phyloP scores from a whole-genome alignment of 345 rosid species.

The Garcia nutans region DNA sequence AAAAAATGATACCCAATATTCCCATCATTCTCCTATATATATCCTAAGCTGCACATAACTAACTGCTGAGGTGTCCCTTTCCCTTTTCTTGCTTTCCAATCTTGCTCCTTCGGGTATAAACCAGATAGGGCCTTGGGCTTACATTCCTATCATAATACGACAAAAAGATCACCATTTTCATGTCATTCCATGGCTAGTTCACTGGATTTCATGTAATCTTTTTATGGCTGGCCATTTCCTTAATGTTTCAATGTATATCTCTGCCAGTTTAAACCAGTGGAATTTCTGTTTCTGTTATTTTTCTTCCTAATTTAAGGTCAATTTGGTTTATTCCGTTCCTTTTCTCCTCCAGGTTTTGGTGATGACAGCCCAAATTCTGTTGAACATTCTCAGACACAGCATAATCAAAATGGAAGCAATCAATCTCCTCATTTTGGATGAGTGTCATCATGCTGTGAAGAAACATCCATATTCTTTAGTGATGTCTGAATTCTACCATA shows the following conservation, averaged over 20 bases:
- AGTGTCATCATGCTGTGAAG: constrained; percentile 99
- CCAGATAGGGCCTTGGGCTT: too few species aligned
- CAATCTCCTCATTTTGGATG: constrained; percentile 87
- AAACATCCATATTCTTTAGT: constrained; percentile 97
- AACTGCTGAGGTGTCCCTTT: too few species aligned
- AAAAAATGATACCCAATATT: too few species aligned
- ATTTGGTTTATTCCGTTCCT: background rate
- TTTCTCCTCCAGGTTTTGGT: constrained; percentile 64
- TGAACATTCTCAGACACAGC: constrained; percentile 96
- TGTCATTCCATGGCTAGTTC: background rate
- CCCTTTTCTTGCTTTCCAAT: too few species aligned
- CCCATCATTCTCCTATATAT: too few species aligned
- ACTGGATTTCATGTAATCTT: background rate
- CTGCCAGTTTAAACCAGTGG: background rate
- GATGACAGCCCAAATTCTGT: constrained; percentile 95
- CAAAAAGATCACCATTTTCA: background rate
- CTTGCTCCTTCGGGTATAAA: too few species aligned
- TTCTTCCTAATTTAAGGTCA: background rate
- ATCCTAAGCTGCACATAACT: too few species aligned
- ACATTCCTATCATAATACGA: too few species aligned
- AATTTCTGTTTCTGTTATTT: background rate
- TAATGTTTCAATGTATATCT: background rate
- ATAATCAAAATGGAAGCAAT: constrained; percentile 89
- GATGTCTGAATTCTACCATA: constrained; percentile 98
- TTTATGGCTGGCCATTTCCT: background rate